Percentiles rank a stretch among this genome's conserved stretches.
These are phyloP conservation scores for Gracilaria gracilis DNA, from an alignment of 23 red algal species.

Conservation along the genomic window DNA sequence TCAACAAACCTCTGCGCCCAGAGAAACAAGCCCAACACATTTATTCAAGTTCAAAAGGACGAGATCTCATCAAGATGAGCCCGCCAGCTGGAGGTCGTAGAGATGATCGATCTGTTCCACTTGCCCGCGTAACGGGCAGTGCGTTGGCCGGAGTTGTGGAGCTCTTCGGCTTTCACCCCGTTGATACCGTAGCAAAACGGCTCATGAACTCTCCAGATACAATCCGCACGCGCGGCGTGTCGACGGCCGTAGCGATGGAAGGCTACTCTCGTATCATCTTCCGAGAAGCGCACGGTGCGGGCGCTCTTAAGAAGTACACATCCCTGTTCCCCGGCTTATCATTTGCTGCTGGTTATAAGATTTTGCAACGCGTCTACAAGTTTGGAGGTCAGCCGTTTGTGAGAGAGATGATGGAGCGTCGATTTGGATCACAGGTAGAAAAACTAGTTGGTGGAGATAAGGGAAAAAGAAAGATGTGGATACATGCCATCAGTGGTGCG, in stretches of 20 bases:
- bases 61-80: constrained; percentile 11
- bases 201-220: constrained; percentile 55
- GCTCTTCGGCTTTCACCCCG: constrained; percentile 83
- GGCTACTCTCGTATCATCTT: constrained; percentile 77
- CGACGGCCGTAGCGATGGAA: constrained; percentile 51
- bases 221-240: constrained; percentile 56
- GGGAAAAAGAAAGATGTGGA: constrained; percentile 56
- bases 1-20: too few relatives aligned
- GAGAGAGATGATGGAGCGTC: constrained; percentile 28
- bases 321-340: constrained; percentile 71
- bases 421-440: constrained; percentile 21
- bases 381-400: constrained; percentile 84
- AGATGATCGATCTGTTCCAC: constrained; percentile 32
- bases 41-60: not conserved
- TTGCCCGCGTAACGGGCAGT: constrained; percentile 61
- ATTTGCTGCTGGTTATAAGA: constrained; percentile 87
- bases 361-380: constrained; percentile 81
- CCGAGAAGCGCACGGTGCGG: constrained; percentile 48
- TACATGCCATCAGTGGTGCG: constrained; percentile 69
- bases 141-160: constrained; percentile 77
- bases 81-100: not conserved
- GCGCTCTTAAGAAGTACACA: constrained; percentile 36
- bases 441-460: constrained; percentile 35
- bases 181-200: constrained; percentile 83
- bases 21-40: too few relatives aligned